Base-by-base conservation (phyloP, 768 basidiomycete genomes). In the Tremella mesenterica region DNA sequence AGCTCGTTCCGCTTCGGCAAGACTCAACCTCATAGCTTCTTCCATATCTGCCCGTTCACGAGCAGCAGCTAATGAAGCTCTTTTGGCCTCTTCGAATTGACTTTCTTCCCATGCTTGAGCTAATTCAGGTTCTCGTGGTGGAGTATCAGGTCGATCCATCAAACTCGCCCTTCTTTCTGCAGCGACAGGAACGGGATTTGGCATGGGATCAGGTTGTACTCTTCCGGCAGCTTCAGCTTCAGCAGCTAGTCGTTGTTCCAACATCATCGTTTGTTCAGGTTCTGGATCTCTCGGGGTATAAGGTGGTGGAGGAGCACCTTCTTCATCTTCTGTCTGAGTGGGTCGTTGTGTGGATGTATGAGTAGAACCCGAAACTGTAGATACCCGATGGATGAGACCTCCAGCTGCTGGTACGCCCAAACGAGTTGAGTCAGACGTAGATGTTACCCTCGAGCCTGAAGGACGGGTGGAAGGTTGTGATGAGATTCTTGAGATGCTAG, bases 231-330 rank as follows among this genome's bases (percentile, higher is more conserved):
- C 49, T 53, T 50, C 53, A 1, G 66, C 66, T 50, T 62, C 69
- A 7, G 67, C 60, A 3, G 67, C 63, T 13, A 73, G 46, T 43
- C 61, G 59, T 28, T 67, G 59, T 33, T 70, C 56, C 7, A 73
- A 50, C 25, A 61, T 48, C n/a, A 65, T 23, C 1, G 71, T 73
- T 2, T 61, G 54, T 25, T 69, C 66, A 2, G 71, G 71, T 50
- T 73, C 71, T 1, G 71, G 71, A 56, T 73, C 71, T 41, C 57
- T 45, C 16, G 60, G 45, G 7, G 65, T 46, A 50, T 73, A 73
- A 20, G 70, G 69, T 5, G 71, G 71, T 0, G 71, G 71, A 2
- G 71, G 67, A 12, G 53, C 61, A 7, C 67, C 69, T 3, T 63
- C 59, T 1, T 50, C 60, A 16, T 61, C 61, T 1, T 50, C 56